These are phyloP conservation scores for Manihot esculenta DNA, from an alignment of 441 rosid genomes.

Conservation along the genomic window DNA sequence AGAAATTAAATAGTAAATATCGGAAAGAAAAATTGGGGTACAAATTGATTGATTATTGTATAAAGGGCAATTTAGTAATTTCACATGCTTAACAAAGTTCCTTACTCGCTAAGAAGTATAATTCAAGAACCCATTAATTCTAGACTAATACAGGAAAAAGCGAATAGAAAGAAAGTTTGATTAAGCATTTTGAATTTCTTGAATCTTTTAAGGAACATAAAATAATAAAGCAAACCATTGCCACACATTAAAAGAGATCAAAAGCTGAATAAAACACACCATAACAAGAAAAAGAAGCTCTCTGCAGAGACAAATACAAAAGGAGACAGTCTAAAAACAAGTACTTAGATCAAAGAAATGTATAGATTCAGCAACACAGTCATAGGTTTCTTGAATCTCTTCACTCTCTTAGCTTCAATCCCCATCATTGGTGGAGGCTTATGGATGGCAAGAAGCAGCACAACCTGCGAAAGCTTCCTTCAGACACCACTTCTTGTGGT, in stretches of 20 bases:
- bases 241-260: conserved; percentile 22
- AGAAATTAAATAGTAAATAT: too few relatives aligned
- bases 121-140: conserved; percentile 11
- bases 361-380: conserved; percentile 71
- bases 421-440: conserved; percentile 85
- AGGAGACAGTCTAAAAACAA: too few relatives aligned
- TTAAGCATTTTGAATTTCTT: conserved; percentile 34
- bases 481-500: conserved; percentile 77
- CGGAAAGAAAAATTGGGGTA: too few relatives aligned
- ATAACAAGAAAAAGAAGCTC: conserved; percentile 36
- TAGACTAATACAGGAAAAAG: conserved; percentile 20
- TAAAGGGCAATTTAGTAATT: conserved; percentile 8
- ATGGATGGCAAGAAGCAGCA: conserved; percentile 78
- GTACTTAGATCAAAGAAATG: conserved; percentile 29
- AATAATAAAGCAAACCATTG: conserved; percentile 33
- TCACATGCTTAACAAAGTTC: conserved; percentile 17
- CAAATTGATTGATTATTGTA: too few relatives aligned
- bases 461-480: conserved; percentile 74
- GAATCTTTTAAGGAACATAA: conserved; percentile 24
- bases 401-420: conserved; percentile 74
- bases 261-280: conserved; percentile 32
- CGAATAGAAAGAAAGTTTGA: conserved; percentile 23
- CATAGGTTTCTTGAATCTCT: conserved; percentile 70
- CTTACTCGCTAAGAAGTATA: conserved; percentile 44
- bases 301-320: neutral